A percentile compares a stretch with the other conserved stretches of the same genome.
These are phyloP conservation scores for Nannizziopsis arthrosporioides DNA, from an alignment of 2,329 filamentous ascomycete genomes.

Conservation along the genomic window DNA sequence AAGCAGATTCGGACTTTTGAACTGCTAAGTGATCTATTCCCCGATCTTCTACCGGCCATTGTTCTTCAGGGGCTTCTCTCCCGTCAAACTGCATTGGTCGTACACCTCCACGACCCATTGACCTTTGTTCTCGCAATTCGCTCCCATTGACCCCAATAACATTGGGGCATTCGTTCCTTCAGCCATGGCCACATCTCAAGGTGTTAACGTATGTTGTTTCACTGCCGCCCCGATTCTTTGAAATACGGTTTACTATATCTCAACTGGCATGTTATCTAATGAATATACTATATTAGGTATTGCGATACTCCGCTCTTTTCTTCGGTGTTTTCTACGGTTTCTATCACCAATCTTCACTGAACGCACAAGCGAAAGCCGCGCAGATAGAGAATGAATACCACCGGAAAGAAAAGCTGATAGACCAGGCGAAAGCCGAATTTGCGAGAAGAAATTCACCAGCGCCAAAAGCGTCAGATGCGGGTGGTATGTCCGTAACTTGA, in stretches of 20 bases:
- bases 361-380: constrained; percentile 55
- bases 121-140: constrained; percentile 25
- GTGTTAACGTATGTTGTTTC: constrained; percentile 49
- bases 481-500: constrained; percentile 20
- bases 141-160: constrained; percentile 18
- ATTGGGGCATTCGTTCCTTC: constrained; percentile 32
- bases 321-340: constrained; percentile 91
- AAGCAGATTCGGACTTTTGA: constrained; percentile 1
- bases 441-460: constrained; percentile 58
- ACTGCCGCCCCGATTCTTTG: background rate
- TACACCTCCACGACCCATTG: constrained; percentile 24
- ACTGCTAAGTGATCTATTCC: constrained; percentile 1
- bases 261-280: constrained; percentile 13
- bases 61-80: constrained; percentile 1
- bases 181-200: constrained; percentile 53
- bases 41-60: background rate
- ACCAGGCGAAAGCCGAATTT: constrained; percentile 85
- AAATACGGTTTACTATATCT: background rate
- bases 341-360: constrained; percentile 79
- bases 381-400: constrained; percentile 72
- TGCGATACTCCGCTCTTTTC: constrained; percentile 90
- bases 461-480: constrained; percentile 23
- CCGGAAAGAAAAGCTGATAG: constrained; percentile 82
- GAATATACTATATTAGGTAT: constrained; percentile 55
- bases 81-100: background rate